phyloP scores from a whole-genome alignment of 768 basidiomycete genomes.

The Amanita polypyramis region DNA sequence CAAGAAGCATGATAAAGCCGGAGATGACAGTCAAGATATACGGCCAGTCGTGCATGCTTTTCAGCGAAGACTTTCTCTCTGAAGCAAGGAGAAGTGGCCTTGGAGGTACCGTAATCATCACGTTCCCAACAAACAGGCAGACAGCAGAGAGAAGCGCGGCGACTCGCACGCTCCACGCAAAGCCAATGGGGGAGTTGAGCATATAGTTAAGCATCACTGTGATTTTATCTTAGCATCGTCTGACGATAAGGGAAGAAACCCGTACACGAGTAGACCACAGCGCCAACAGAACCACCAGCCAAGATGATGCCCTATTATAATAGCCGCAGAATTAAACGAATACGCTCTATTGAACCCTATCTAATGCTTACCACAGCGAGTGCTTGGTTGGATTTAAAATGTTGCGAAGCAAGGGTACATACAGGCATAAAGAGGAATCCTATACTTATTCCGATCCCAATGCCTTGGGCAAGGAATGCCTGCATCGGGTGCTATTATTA shows the following conservation, averaged over 20 bases:
- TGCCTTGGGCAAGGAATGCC: conserved; percentile 35
- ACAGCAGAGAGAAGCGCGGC: conserved; percentile 3
- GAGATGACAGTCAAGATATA: conserved; percentile 5
- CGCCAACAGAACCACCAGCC: conserved; percentile 19
- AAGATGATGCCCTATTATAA: conserved; percentile 10
- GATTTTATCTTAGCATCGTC: neutral
- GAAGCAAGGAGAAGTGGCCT: neutral
- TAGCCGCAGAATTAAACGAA: conserved; percentile 23
- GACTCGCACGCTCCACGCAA: conserved; percentile 33
- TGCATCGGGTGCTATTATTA: conserved; percentile 9
- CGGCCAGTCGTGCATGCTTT: conserved; percentile 7
- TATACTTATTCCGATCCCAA: conserved; percentile 33
- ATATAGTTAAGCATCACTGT: conserved; percentile 41
- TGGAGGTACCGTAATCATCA: conserved; percentile 5
- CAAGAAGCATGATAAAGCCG: conserved; percentile 2
- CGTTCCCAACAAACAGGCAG: conserved; percentile 3
- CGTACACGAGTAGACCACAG: conserved; percentile 29
- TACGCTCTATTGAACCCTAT: conserved; percentile 13
- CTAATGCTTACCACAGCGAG: conserved; percentile 28
- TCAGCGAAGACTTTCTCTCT: neutral
- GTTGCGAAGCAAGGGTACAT: conserved; percentile 33
- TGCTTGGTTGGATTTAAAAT: conserved; percentile 31
- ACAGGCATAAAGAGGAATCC: conserved; percentile 36
- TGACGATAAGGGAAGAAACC: neutral
- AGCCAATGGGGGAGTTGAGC: conserved; percentile 27